Evolutionary conservation across 2,329 filamentous ascomycete genomes (phyloP), one percentile per base, ranked within the genome.

Genomic region (Botrytis deweyae): DNA sequence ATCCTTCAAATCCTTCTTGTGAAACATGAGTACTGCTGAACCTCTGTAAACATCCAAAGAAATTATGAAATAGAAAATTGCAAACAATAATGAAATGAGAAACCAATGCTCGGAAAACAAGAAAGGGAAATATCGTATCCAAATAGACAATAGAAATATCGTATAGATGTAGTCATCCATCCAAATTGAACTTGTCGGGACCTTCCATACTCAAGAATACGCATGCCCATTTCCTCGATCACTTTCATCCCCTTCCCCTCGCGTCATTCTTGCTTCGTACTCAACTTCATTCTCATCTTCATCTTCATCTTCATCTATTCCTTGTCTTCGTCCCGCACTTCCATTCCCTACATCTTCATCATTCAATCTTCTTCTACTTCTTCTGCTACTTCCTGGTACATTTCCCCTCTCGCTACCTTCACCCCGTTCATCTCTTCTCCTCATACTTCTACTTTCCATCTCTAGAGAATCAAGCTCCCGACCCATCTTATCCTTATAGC

Each of bases 401-500:
- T 14, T 18, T 7, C 0, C 0, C 7, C 52, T 33, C 3, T 1
- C 14, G n/a, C 52, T 29, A 16, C n/a, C 52, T 3, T 58, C 52
- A 9, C 52, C 14, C 0, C 16, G 36, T 40, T 33, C 38, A 36
- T 40, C 38, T 10, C 38, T 49, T 5, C 20, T 3, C n/a, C 36
- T 58, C 22, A 9, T 29, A 18, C 46, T 33, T 7, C 67, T 38
- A 44, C 65, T 46, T 12, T 25, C 40, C 72, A 55, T 42, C 40
- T 72, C 61, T 1, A 68, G 12, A 42, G 3, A 33, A 33, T 74
- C 72, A 14, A 74, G 49, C 42, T 74, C 72, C 25, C 25, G 10
- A 0, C 14, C 52, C 62, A 74, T 58, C 52, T 74, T 74, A 63
- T 74, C 72, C 42, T 40, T 61, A 40, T 72, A 61, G 5, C 44